Base-by-base conservation (phyloP, 1,139 yeast species). In the Pichiaceae sp. region DNA sequence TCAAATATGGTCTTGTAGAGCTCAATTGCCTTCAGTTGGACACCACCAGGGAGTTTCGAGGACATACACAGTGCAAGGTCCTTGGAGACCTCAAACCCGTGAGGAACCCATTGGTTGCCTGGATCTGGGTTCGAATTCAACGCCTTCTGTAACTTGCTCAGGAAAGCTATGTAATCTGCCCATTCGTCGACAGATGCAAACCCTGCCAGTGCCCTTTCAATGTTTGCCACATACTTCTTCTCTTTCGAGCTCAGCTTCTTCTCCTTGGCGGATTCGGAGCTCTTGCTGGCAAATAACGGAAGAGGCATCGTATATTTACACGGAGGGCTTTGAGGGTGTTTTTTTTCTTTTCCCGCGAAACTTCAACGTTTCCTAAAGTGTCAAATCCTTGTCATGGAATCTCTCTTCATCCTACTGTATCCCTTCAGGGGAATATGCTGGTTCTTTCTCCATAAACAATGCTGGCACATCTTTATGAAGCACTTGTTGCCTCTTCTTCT, bases 111-210 rank as follows among this genome's bases (percentile, higher is more conserved):
- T 44, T 60, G 61, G 24, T 51, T 50, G 1, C 40, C 35, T 18
- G 45, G 34, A 36, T 57, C 62, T 9, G 60, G 56, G 38, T 62
- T 64, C 5, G 63, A 43, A 39, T 68, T 72, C 27, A 87, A 60
- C 0, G 91, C 78, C 55, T 86, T 84, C 44, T 78, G 77, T 11
- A 91, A 68, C 46, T 83, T 75, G 1, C 91, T 78, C 33, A 93
- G 64, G 55, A 86, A 87, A 17, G 96, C 81, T 41, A 91, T 91
- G 57, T 89, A 87, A 55, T 91, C 98, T n/a, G 98, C 97, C 98
- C 98, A 91, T 63, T 89, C 97, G 31, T 78, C 82, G 2, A 87
- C 79, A 3, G 59, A 46, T 39, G 85, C 96, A 62, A 91, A 91
- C n/a, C 78, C 66, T 6, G 73, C 66, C 20, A 91, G 63, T 0